These are phyloP conservation scores for Huntiella omanensis DNA, from an alignment of 2,329 filamentous ascomycete genomes.

Conservation along the genomic window DNA sequence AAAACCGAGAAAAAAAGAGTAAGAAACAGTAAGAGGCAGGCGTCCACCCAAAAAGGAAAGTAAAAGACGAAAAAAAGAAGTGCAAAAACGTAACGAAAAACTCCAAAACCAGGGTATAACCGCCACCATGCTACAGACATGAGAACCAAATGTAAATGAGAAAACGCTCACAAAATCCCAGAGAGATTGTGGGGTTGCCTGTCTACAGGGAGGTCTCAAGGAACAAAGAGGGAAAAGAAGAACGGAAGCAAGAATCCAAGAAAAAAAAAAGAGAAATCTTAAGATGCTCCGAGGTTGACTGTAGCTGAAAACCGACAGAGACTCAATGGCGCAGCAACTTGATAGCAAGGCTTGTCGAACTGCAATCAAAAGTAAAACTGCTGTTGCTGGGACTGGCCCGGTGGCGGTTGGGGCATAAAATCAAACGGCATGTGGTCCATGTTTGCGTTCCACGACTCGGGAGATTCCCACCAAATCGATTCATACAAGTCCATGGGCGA, in stretches of 20 bases:
- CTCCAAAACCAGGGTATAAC: conserved; percentile 6
- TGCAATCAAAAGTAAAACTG: conserved; percentile 33
- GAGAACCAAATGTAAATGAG: conserved; percentile 1
- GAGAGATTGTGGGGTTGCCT: neutral
- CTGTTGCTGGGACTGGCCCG: conserved; percentile 37
- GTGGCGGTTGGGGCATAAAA: conserved; percentile 39
- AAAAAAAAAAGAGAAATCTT: neutral
- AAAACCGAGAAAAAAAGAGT: neutral
- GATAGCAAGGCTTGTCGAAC: neutral
- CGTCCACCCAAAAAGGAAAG: neutral
- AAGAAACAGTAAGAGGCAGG: neutral
- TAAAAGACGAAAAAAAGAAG: neutral
- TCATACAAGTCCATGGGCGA: conserved; percentile 51
- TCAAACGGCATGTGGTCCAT: conserved; percentile 41
- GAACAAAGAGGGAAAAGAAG: neutral
- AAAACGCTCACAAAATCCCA: neutral
- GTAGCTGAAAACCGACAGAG: no score
- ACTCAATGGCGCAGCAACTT: no score
- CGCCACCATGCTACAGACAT: conserved; percentile 2
- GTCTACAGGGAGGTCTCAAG: neutral
- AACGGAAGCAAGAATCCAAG: neutral
- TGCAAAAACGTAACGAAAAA: no score
- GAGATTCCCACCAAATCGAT: conserved; percentile 48
- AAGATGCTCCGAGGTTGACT: neutral
- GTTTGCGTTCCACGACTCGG: conserved; percentile 37